phyloP scores from a whole-genome alignment of 2,329 filamentous ascomycete species.

The Hypomyces rosellus region DNA sequence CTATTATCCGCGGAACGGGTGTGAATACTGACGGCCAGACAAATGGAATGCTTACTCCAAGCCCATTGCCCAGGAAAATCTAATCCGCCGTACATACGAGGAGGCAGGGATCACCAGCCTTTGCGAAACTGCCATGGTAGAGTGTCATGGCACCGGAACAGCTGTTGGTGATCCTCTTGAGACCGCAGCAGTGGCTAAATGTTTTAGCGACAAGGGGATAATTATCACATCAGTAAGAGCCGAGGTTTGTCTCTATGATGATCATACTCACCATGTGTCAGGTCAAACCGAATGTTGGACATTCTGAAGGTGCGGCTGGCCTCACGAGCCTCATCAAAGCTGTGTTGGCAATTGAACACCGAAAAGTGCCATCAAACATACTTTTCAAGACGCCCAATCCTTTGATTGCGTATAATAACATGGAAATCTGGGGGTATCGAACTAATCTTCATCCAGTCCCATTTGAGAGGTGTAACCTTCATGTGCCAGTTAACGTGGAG shows the following conservation, averaged over 20 bases:
- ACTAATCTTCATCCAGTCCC: conserved; percentile 12
- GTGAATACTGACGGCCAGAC: conserved; percentile 33
- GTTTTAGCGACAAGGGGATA: conserved; percentile 19
- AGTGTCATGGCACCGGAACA: conserved; percentile 30
- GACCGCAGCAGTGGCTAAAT: conserved; percentile 24
- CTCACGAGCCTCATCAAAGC: conserved; percentile 25
- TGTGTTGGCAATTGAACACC: conserved; percentile 23
- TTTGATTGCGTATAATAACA: not conserved
- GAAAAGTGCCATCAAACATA: conserved; percentile 21
- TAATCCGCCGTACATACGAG: conserved; percentile 25
- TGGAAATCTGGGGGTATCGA: not conserved
- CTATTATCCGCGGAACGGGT: conserved; percentile 26
- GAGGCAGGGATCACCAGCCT: conserved; percentile 13
- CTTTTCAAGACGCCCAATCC: conserved; percentile 12
- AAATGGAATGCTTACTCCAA: conserved; percentile 36
- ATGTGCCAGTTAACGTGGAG: conserved; percentile 18
- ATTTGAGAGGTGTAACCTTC: conserved; percentile 18
- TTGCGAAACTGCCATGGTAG: conserved; percentile 15
- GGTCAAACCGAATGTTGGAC: conserved; percentile 28
- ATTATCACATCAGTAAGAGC: conserved; percentile 18
- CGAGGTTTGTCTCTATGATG: too few species aligned
- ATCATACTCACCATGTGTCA: conserved; percentile 3
- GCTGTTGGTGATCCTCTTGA: conserved; percentile 34
- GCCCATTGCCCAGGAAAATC: conserved; percentile 19
- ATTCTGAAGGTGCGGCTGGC: conserved; percentile 24